Evolutionary conservation across 768 basidiomycete genomes (phyloP).

Genomic region (Hypholoma sublateritium): DNA sequence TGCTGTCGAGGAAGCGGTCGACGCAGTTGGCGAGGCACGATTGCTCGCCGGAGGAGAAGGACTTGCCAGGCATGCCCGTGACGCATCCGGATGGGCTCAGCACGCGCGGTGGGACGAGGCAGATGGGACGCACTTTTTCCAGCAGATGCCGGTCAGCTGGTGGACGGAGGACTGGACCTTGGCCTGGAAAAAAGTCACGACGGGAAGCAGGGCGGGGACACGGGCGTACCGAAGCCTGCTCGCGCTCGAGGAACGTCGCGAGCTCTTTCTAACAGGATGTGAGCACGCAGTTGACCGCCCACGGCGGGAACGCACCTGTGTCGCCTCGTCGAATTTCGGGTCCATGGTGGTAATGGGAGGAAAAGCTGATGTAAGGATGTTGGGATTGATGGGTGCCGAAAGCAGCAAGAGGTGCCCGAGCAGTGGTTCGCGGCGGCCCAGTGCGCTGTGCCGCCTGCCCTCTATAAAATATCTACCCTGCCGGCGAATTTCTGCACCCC

Average conservation of each 20-base stretch:
- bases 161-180: conserved; percentile 70
- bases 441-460: too few species aligned
- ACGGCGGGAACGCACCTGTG: conserved; percentile 49
- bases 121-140: conserved; percentile 74
- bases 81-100: conserved; percentile 58
- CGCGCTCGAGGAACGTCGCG: conserved; percentile 70
- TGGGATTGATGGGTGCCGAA: conserved; percentile 4
- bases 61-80: conserved; percentile 71
- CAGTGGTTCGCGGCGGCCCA: background rate
- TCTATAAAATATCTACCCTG: too few species aligned
- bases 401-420: conserved; percentile 21
- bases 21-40: conserved; percentile 88
- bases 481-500: too few species aligned
- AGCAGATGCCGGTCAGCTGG: conserved; percentile 79
- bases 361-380: too few species aligned
- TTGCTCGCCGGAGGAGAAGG: conserved; percentile 79
- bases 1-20: conserved; percentile 87
- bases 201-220: conserved; percentile 1
- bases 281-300: background rate
- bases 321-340: conserved; percentile 74
- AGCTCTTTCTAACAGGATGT: conserved; percentile 71
- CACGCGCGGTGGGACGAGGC: background rate
- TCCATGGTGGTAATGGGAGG: conserved; percentile 34
- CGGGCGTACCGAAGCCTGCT: conserved; percentile 70
- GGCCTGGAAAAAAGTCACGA: conserved; percentile 29